phyloP scores from a whole-genome alignment of 1,139 yeast species.

The Taphrina deformans region DNA sequence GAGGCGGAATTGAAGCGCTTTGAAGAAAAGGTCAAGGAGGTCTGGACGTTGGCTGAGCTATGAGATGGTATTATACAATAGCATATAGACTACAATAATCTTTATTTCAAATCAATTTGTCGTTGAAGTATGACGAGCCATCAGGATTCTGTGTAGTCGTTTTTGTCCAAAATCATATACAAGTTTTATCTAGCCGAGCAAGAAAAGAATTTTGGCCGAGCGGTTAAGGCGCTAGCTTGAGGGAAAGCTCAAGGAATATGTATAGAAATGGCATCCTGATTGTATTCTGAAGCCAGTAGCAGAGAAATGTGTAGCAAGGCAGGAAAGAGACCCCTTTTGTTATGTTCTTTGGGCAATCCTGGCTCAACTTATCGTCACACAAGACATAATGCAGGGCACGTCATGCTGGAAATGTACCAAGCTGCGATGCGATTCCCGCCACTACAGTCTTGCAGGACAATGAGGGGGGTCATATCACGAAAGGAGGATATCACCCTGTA shows the following conservation, averaged over 20 bases:
- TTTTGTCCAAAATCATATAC: too few relatives aligned
- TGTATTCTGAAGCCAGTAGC: too few relatives aligned
- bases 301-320: too few relatives aligned
- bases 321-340: not conserved
- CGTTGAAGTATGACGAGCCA: too few relatives aligned
- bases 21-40: not conserved
- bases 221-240: slow-evolving; percentile 29
- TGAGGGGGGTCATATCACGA: not conserved
- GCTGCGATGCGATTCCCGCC: slow-evolving; percentile 10
- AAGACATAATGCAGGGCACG: slow-evolving; percentile 28
- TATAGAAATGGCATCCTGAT: too few relatives aligned
- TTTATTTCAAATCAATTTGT: too few relatives aligned
- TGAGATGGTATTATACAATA: not conserved
- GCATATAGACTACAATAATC: not conserved
- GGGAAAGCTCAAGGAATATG: not conserved
- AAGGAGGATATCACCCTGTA: slow-evolving; percentile 6
- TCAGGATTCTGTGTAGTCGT: too few relatives aligned
- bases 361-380: slow-evolving; percentile 9
- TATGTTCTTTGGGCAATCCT: slow-evolving; percentile 12
- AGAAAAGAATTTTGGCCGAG: slow-evolving; percentile 23
- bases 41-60: slow-evolving; percentile 11
- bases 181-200: too few relatives aligned
- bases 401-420: slow-evolving; percentile 6
- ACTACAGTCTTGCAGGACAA: not conserved
- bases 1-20: not conserved